phyloP scores from a whole-genome alignment of 768 basidiomycete genomes.

The Baorangia bicolor region DNA sequence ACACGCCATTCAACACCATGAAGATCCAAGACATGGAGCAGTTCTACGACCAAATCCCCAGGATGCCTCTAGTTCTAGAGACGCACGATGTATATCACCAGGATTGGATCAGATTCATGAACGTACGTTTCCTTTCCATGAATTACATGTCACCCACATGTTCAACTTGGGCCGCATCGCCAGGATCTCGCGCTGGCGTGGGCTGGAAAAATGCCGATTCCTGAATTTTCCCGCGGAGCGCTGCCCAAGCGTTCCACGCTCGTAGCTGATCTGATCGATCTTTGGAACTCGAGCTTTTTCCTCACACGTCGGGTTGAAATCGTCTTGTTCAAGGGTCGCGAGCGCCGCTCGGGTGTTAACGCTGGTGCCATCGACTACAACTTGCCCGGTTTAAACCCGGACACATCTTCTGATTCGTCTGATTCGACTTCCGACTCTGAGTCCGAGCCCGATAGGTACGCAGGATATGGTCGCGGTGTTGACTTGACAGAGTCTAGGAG shows the following conservation, averaged over 20 bases:
- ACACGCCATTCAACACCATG: slow-evolving; percentile 66
- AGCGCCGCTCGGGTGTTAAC: slow-evolving; percentile 68
- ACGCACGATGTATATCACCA: slow-evolving; percentile 76
- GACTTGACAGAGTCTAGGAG: slow-evolving; percentile 53
- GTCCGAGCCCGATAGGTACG: slow-evolving; percentile 42
- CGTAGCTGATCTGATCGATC: slow-evolving; percentile 68
- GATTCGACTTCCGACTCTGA: slow-evolving; percentile 44
- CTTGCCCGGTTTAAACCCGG: slow-evolving; percentile 48
- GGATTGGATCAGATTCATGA: slow-evolving; percentile 80
- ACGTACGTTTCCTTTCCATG: slow-evolving; percentile 42
- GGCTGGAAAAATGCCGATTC: slow-evolving; percentile 72
- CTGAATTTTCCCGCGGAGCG: slow-evolving; percentile 46
- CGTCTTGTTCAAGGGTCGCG: slow-evolving; percentile 75
- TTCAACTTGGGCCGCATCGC: background rate
- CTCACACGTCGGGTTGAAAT: slow-evolving; percentile 71
- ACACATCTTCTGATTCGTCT: slow-evolving; percentile 40
- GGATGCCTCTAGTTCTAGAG: slow-evolving; percentile 69
- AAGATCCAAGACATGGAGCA: slow-evolving; percentile 79
- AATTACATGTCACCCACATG: background rate
- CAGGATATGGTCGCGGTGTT: slow-evolving; percentile 44
- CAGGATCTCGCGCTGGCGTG: slow-evolving; percentile 77
- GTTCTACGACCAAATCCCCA: slow-evolving; percentile 61
- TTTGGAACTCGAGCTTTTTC: slow-evolving; percentile 83
- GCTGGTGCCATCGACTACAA: slow-evolving; percentile 55
- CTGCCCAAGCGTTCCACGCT: slow-evolving; percentile 58